phyloP scores from a whole-genome alignment of 192 early-diverging fungal species.

The Helicostylum pulchrum region DNA sequence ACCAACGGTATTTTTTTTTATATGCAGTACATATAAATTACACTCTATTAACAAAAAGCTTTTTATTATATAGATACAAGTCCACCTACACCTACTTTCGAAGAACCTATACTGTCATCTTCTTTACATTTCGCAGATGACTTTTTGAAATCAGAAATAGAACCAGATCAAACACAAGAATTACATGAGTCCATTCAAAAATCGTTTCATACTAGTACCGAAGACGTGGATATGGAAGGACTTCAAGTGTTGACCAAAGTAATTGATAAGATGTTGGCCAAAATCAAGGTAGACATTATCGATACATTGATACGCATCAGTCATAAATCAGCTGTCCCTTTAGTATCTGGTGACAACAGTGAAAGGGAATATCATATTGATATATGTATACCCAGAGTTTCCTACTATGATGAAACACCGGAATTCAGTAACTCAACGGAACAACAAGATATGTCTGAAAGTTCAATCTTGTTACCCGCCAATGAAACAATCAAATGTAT shows the following conservation, averaged over 20 bases:
- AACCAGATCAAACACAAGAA: constrained; percentile 62
- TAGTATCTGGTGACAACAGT: constrained; percentile 14
- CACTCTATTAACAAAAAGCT: not conserved
- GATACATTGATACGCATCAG: constrained; percentile 49
- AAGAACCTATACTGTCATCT: constrained; percentile 67
- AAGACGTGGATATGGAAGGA: constrained; percentile 52
- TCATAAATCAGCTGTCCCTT: constrained; percentile 41
- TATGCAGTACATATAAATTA: not conserved
- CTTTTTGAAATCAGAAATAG: constrained; percentile 69
- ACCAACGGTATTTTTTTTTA: constrained; percentile 2
- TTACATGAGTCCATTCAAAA: constrained; percentile 52
- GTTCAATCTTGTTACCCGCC: constrained; percentile 37
- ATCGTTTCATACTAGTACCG: constrained; percentile 37
- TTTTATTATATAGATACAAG: too few species aligned
- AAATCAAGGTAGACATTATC: constrained; percentile 67
- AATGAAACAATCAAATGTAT: constrained; percentile 53
- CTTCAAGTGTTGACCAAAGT: constrained; percentile 73
- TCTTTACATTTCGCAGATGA: constrained; percentile 87
- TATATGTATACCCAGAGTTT: constrained; percentile 47
- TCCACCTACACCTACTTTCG: constrained; percentile 21
- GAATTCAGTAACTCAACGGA: constrained; percentile 33
- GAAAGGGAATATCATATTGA: constrained; percentile 50
- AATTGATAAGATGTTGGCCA: constrained; percentile 83
- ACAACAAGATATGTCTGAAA: constrained; percentile 19
- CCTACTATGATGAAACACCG: constrained; percentile 58